Evolutionary conservation across 2,329 filamentous ascomycete species (phyloP).

Genomic region (Fusarium papillatum): DNA sequence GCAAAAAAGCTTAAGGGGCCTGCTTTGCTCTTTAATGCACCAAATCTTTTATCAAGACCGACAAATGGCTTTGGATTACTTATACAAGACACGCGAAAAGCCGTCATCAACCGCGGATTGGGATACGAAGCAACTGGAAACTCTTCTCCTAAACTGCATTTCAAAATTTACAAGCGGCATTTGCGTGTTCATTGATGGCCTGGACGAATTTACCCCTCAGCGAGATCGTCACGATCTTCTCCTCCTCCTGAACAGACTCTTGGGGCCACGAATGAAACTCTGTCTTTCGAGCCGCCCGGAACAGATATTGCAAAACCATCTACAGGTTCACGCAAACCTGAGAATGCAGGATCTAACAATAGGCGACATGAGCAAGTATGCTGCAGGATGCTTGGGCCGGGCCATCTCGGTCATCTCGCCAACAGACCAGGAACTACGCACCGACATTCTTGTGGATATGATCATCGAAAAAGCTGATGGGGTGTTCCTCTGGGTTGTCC

Average conservation of each 20-base stretch:
- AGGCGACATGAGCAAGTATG: not conserved
- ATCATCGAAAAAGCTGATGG: not conserved
- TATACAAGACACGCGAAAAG: not conserved
- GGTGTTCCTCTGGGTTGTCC: not conserved
- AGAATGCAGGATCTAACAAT: not conserved
- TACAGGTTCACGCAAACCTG: not conserved
- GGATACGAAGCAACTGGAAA: slow-evolving; percentile 6
- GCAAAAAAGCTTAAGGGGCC: slow-evolving; percentile 44
- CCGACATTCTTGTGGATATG: rapidly evolving
- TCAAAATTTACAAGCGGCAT: not conserved
- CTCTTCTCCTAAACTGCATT: not conserved
- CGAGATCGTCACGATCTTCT: not conserved
- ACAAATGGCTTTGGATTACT: not conserved
- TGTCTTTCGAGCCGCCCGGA: not conserved
- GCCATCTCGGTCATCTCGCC: not conserved
- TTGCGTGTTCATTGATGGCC: slow-evolving; percentile 36
- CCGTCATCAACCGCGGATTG: slow-evolving; percentile 18
- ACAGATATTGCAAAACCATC: not conserved
- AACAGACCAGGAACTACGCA: not conserved
- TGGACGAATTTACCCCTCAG: slow-evolving; percentile 20
- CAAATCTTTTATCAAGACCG: not conserved
- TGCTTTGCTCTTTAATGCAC: not conserved
- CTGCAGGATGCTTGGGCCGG: not conserved
- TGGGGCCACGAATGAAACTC: not conserved
- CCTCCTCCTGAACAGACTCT: not conserved